Evolutionary conservation across 495 filamentous ascomycete species (phyloP), one percentile per base, ranked within the genome.

Genomic region (Aspergillus conjunctus): DNA sequence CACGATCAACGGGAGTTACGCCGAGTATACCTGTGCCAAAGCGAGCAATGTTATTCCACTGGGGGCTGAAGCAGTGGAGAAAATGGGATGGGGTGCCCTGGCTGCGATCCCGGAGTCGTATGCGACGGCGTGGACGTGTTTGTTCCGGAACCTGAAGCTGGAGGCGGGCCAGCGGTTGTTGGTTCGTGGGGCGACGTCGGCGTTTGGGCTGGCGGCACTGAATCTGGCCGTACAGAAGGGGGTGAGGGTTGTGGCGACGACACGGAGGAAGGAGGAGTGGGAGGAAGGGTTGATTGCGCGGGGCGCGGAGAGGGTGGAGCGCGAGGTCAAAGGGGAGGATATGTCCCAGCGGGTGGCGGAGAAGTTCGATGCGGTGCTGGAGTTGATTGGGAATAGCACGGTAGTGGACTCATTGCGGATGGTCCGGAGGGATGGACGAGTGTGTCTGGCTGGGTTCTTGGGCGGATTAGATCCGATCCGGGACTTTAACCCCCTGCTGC

Each of bases 401-500:
- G 48, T 82, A 2, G 9, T 81, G 32, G 77, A 82, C 32, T 78
- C 75, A 7, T 58, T 80, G 31, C 65, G 62, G 1, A 63, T 79
- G 43, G 63, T 67, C 5, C 63, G 66, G 12, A 55, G 64, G 11
- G 77, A 75, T 2, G 78, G 78, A 0, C 67, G 77, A 2, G 66
- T 81, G 55, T 70, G 69, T 26, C 69, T 72, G 39, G 79, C 77
- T 3, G 79, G 79, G 0, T 81, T 71, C 57, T 62, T 80, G 5
- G 79, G 80, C 26, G 80, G 79, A 7, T 61, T 83, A 30, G 77
- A 60, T 2, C 77, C 80, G 5, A 65, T 83, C n/a, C 41, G 45
- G 3, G 73, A 79, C 17, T 81, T 81, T 67, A 80, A 81, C 61
- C 78, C 76, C 22, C 64, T 81, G 55, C 44, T 79, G 12, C 69